Evolutionary conservation across 2,329 filamentous ascomycete species (phyloP).

Genomic region (Graphiopsis chlorocephala): DNA sequence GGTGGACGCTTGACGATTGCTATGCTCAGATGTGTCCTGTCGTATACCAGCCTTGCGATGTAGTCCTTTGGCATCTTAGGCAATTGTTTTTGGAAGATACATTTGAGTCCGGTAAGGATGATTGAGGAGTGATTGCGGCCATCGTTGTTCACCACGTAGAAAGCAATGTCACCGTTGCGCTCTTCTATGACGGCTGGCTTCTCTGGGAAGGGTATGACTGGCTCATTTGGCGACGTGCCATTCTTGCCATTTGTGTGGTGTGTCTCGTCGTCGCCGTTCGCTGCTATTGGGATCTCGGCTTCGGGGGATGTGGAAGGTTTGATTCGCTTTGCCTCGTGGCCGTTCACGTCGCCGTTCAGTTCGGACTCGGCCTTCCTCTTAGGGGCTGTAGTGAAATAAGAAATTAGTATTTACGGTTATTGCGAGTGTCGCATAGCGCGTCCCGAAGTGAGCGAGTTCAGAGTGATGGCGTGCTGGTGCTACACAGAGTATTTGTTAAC

Average conservation of each 20-base stretch:
- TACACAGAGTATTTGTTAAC: not conserved
- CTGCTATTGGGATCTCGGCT: conserved; percentile 27
- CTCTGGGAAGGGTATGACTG: conserved; percentile 77
- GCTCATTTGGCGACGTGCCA: conserved; percentile 38
- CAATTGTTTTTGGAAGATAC: conserved; percentile 96
- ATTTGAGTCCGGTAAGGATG: conserved; percentile 92
- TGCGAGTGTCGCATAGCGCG: not conserved
- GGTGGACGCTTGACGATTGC: conserved; percentile 96
- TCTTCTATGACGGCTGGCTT: conserved; percentile 95
- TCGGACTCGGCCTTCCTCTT: conserved; percentile 76
- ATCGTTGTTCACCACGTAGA: conserved; percentile 97
- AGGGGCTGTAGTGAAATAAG: conserved; percentile 28
- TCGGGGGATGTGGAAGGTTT: conserved; percentile 48
- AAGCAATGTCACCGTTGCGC: conserved; percentile 90
- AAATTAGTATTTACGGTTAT: not conserved
- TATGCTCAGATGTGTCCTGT: conserved; percentile 92
- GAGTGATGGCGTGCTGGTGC: not conserved
- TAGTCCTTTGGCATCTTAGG: conserved; percentile 99
- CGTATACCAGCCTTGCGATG: conserved; percentile 94
- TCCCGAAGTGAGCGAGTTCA: not conserved
- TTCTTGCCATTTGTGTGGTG: conserved; percentile 10
- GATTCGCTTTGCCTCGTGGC: conserved; percentile 61
- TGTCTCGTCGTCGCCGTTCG: conserved; percentile 15
- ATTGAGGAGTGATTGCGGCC: conserved; percentile 82
- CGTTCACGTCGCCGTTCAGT: conserved; percentile 47